These are phyloP conservation scores for Leccinellum rugosiceps DNA, from an alignment of 768 basidiomycete genomes.

Conservation along the genomic window DNA sequence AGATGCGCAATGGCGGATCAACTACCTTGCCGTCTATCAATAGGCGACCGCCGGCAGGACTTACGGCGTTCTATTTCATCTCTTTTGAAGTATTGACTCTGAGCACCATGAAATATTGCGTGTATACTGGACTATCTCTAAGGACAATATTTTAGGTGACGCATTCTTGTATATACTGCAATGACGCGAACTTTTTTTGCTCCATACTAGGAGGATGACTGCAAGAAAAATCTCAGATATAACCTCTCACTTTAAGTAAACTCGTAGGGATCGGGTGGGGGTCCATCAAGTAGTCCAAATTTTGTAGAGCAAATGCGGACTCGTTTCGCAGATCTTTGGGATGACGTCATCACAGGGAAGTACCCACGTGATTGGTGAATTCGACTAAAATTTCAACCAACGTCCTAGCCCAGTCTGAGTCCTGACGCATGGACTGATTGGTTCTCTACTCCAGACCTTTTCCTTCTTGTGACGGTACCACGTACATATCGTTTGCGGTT, in stretches of 20 bases:
- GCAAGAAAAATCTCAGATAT: not conserved
- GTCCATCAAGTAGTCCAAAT: not conserved
- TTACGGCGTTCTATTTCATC: not conserved
- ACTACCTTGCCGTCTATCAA: conserved; percentile 52
- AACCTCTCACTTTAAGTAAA: not conserved
- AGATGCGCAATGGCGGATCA: conserved; percentile 58
- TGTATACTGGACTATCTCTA: not conserved
- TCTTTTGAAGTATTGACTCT: not conserved
- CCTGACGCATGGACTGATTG: too few relatives aligned
- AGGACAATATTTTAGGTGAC: not conserved
- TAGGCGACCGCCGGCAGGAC: conserved; percentile 5
- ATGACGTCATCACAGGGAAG: not conserved
- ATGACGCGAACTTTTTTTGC: not conserved
- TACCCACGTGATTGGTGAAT: not conserved
- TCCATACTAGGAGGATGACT: not conserved
- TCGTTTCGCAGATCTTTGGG: not conserved
- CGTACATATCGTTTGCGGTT: too few relatives aligned
- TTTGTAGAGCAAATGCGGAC: too few relatives aligned
- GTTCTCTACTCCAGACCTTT: not conserved
- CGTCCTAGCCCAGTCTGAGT: not conserved
- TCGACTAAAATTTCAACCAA: not conserved
- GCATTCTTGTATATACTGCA: not conserved
- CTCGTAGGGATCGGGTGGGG: not conserved
- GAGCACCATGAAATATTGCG: not conserved
- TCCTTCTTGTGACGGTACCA: not conserved